These are phyloP conservation scores for Paramecium pentaurelia DNA, from an alignment of 73 alveolate species.

Conservation along the genomic window DNA sequence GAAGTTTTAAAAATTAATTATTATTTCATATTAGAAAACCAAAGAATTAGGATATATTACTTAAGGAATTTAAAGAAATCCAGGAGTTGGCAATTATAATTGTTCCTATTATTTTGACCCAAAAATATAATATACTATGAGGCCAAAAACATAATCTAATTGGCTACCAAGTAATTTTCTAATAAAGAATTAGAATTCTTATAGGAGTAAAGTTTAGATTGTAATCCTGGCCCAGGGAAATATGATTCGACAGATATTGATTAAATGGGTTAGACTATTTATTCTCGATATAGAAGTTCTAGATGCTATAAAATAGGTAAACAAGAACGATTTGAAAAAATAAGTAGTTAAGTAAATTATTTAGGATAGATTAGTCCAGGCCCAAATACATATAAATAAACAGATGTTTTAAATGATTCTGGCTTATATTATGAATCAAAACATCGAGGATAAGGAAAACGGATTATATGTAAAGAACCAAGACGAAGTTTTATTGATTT, in stretches of 20 bases:
- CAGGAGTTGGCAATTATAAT: constrained; percentile 22
- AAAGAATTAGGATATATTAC: not conserved
- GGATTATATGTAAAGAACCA: not conserved
- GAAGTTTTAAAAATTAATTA: not conserved
- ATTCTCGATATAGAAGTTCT: not conserved
- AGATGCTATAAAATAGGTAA: not conserved
- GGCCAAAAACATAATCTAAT: not conserved
- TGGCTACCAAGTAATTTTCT: not conserved
- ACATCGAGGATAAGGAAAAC: not conserved
- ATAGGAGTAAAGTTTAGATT: not conserved
- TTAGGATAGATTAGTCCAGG: not conserved
- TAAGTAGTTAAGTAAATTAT: not conserved
- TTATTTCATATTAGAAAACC: not conserved
- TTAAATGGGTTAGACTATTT: not conserved
- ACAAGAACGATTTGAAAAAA: not conserved
- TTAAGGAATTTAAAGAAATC: not conserved
- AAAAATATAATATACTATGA: not conserved
- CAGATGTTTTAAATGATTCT: not conserved
- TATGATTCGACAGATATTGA: not conserved
- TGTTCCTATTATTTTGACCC: not conserved
- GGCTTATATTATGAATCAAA: not conserved
- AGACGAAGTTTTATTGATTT: constrained; percentile 13
- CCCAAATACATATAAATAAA: not conserved
- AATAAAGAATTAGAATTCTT: not conserved
- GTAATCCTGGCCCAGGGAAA: constrained; percentile 16